Evolutionary conservation across 306 rosid species (phyloP).

Genomic region (Mimosa bimucronata): DNA sequence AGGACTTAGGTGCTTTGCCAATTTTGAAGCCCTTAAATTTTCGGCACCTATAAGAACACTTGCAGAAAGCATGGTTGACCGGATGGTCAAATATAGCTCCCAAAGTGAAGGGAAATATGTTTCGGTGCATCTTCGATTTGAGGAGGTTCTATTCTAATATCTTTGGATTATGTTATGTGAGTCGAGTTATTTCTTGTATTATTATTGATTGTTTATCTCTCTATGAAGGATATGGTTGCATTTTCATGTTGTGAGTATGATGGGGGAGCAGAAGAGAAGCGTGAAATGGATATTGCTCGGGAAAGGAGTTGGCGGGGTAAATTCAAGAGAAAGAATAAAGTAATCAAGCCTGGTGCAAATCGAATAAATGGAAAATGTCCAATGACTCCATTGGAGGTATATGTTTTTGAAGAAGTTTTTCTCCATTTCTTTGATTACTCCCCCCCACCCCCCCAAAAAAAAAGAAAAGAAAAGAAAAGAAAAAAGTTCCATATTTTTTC

Average conservation of each 20-base stretch:
- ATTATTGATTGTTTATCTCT: slow-evolving; percentile 34
- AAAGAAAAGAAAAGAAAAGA: too few relatives aligned
- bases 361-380: slow-evolving; percentile 96
- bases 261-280: slow-evolving; percentile 94
- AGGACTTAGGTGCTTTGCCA: slow-evolving; percentile 81
- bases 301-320: slow-evolving; percentile 99
- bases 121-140: slow-evolving; percentile 97
- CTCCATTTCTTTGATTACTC: slow-evolving; percentile 12
- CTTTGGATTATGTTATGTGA: slow-evolving; percentile 22
- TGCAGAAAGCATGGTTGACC: slow-evolving; percentile 86
- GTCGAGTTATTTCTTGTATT: slow-evolving; percentile 28
- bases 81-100: slow-evolving; percentile 80
- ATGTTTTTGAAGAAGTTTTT: slow-evolving; percentile 1
- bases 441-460: too few relatives aligned
- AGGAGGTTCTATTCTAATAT: slow-evolving; percentile 67
- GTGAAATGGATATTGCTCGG: slow-evolving; percentile 92
- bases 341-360: slow-evolving; percentile 89
- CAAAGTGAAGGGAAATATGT: slow-evolving; percentile 85
- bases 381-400: slow-evolving; percentile 94
- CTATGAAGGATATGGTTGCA: slow-evolving; percentile 91
- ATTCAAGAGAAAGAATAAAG: slow-evolving; percentile 82
- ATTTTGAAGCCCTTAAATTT: slow-evolving; percentile 86
- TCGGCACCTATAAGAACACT: slow-evolving; percentile 80
- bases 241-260: slow-evolving; percentile 97
- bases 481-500: neutral